Percentiles rank a stretch among this genome's conserved stretches.
Conservation (phyloP, 306 rosid genomes). For the Amphicarpaea edgeworthii region DNA sequence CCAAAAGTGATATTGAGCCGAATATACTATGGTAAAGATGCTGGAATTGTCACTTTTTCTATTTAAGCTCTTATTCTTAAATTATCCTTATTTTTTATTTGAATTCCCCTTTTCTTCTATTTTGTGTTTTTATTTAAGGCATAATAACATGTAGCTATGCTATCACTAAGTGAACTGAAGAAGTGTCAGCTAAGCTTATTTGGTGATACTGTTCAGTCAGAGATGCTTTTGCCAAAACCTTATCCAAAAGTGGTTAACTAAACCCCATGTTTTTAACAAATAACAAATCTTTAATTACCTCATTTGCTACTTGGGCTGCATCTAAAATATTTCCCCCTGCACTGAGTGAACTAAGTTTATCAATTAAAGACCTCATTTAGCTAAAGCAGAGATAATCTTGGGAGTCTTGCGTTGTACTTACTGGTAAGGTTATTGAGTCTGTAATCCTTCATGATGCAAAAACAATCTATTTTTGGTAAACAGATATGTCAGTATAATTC, state of each 20-base stretch:
- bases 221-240: not conserved
- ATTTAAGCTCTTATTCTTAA: not conserved
- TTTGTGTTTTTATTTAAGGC: slow-evolving; percentile 15
- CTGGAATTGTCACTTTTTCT: not conserved
- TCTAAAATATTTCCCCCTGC: not conserved
- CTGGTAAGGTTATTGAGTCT: not conserved
- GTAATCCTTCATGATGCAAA: not conserved
- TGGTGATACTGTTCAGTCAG: not conserved
- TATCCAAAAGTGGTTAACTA: not conserved
- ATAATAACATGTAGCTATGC: not conserved
- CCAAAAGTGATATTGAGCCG: too few relatives aligned
- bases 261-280: not conserved
- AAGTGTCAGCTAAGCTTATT: not conserved
- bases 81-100: not conserved
- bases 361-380: not conserved
- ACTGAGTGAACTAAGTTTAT: not conserved
- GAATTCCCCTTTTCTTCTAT: slow-evolving; percentile 1
- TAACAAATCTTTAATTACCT: not conserved
- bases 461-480: not conserved
- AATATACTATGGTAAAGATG: slow-evolving; percentile 12
- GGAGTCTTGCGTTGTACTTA: not conserved
- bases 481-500: not conserved
- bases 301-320: slow-evolving; percentile 5
- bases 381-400: not conserved
- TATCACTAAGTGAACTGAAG: not conserved